phyloP scores from a whole-genome alignment of 2,329 filamentous ascomycete genomes.

The Penicillium hordei region DNA sequence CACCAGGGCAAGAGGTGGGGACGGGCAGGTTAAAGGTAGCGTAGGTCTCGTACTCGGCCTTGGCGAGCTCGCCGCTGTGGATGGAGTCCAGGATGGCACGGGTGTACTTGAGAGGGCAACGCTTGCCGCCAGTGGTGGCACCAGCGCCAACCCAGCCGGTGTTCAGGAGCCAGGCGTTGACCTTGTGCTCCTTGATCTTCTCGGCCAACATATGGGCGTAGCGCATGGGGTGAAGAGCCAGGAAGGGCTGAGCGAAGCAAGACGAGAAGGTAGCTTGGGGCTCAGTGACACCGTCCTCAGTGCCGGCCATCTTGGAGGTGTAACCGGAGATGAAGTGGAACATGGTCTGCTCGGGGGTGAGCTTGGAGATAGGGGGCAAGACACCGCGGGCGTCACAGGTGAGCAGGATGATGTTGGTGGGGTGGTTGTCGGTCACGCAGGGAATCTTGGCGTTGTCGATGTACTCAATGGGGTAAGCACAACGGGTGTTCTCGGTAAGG shows the following conservation, averaged over 20 bases:
- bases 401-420: slow-evolving; percentile 95
- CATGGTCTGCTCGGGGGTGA: slow-evolving; percentile 93
- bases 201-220: slow-evolving; percentile 98
- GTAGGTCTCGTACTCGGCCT: slow-evolving; percentile 91
- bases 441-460: slow-evolving; percentile 99
- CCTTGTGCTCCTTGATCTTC: slow-evolving; percentile 93
- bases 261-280: slow-evolving; percentile 98
- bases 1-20: slow-evolving; percentile 85
- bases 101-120: slow-evolving; percentile 97
- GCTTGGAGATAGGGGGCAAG: slow-evolving; percentile 95
- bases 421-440: slow-evolving; percentile 82
- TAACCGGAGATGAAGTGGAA: slow-evolving; percentile 99
- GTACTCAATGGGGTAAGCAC: slow-evolving; percentile 98
- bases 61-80: slow-evolving; percentile 92
- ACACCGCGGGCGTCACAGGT: slow-evolving; percentile 98
- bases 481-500: slow-evolving; percentile 96
- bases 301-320: slow-evolving; percentile 99
- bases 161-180: slow-evolving; percentile 98
- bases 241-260: slow-evolving; percentile 98
- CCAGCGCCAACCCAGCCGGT: slow-evolving; percentile 95
- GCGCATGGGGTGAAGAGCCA: slow-evolving; percentile 97
- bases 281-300: slow-evolving; percentile 94
- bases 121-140: slow-evolving; percentile 87
- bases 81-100: slow-evolving; percentile 97
- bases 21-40: slow-evolving; percentile 95